Evolutionary conservation across 2,329 filamentous ascomycete species (phyloP).

Genomic region (Fusarium chaquense): DNA sequence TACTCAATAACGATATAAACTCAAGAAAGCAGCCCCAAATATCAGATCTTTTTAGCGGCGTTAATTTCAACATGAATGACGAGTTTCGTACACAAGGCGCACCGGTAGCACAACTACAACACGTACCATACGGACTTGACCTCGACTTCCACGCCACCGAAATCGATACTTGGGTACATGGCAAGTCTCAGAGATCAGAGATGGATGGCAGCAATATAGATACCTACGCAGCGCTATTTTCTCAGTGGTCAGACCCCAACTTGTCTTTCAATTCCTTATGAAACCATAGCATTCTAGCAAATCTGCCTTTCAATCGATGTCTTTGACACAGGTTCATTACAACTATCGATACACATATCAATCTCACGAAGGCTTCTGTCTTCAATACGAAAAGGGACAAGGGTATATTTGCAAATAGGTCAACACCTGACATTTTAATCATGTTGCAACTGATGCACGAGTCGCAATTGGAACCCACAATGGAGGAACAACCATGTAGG

Average conservation of each 20-base stretch:
- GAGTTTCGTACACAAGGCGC: background rate
- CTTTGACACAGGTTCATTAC: no score
- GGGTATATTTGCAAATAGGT: no score
- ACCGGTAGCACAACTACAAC: background rate
- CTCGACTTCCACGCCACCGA: background rate
- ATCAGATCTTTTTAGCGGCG: background rate
- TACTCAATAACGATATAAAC: background rate
- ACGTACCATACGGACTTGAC: background rate
- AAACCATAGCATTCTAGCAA: no score
- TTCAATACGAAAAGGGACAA: no score
- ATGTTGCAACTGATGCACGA: no score
- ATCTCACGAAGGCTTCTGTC: no score
- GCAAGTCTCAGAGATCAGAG: background rate
- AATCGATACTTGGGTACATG: background rate
- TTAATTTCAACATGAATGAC: background rate
- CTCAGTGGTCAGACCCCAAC: background rate
- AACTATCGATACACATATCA: no score
- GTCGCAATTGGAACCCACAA: no score
- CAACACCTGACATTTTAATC: no score
- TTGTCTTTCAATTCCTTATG: no score
- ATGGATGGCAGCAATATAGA: background rate
- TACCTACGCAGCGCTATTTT: background rate
- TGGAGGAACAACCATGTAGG: no score
- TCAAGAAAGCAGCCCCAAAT: background rate
- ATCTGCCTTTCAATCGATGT: no score